A percentile compares a stretch with the other conserved stretches of the same genome.
Conservation (phyloP, 345 rosid species). For the Mangifera indica region DNA sequence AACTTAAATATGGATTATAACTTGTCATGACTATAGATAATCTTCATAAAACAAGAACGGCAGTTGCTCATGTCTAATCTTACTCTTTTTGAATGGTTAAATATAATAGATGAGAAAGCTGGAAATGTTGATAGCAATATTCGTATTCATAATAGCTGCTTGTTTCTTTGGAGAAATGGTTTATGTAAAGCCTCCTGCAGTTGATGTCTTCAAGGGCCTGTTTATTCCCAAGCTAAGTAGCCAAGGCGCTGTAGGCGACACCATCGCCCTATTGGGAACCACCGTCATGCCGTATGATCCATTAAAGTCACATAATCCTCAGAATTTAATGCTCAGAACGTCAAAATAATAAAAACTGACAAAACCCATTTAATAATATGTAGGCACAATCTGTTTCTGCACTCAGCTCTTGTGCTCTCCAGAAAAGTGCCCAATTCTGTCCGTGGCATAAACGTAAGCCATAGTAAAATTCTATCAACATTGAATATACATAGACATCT, state of each 20-base stretch:
- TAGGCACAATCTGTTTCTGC: conserved; percentile 57
- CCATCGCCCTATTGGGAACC: conserved; percentile 53
- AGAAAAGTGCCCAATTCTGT: conserved; percentile 50
- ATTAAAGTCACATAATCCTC: neutral
- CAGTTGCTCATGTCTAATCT: too few species aligned
- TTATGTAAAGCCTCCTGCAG: conserved; percentile 46
- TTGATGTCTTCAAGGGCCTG: conserved; percentile 45
- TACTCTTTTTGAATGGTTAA: neutral
- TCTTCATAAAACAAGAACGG: too few species aligned
- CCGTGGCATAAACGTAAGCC: conserved; percentile 46
- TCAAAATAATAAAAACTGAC: too few species aligned
- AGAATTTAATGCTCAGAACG: neutral
- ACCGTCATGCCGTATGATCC: conserved; percentile 47
- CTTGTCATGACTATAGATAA: too few species aligned
- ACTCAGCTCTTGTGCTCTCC: conserved; percentile 48
- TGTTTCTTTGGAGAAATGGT: conserved; percentile 38
- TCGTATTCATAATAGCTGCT: conserved; percentile 48
- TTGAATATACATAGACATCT: neutral
- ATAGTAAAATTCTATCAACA: neutral
- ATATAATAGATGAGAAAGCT: conserved; percentile 44
- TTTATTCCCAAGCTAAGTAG: conserved; percentile 43
- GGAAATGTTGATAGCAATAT: conserved; percentile 35
- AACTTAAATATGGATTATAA: neutral
- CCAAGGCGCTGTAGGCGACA: conserved; percentile 37
- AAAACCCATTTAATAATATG: neutral